A percentile compares a stretch with the other conserved stretches of the same genome.
phyloP scores from a whole-genome alignment of 441 rosid genomes.

The Kokia cookei region DNA sequence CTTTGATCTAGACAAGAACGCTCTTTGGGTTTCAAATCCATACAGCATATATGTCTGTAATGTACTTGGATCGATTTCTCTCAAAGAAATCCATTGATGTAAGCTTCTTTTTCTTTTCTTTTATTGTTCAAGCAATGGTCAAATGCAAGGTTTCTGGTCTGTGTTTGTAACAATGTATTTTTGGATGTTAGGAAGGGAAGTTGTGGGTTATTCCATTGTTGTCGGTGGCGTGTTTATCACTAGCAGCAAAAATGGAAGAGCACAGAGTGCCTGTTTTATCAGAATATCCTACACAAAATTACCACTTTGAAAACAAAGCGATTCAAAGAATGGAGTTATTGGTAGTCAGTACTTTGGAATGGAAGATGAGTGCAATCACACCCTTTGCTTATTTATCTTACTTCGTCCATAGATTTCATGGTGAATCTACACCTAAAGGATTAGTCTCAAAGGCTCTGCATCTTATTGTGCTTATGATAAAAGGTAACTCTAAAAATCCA shows the following conservation, averaged over 20 bases:
- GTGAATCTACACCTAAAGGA: slow-evolving; percentile 33
- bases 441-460: slow-evolving; percentile 40
- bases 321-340: slow-evolving; percentile 69
- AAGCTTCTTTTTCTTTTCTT: slow-evolving; percentile 15
- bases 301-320: slow-evolving; percentile 41
- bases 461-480: slow-evolving; percentile 34
- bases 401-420: slow-evolving; percentile 41
- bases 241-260: slow-evolving; percentile 93
- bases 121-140: background rate
- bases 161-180: background rate
- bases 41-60: slow-evolving; percentile 67
- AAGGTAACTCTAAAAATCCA: slow-evolving; percentile 33
- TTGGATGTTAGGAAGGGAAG: slow-evolving; percentile 50
- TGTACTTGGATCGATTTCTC: slow-evolving; percentile 70
- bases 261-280: slow-evolving; percentile 57
- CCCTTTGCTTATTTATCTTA: slow-evolving; percentile 70
- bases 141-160: background rate
- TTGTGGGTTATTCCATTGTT: slow-evolving; percentile 68
- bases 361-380: slow-evolving; percentile 70
- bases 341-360: slow-evolving; percentile 61
- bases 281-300: slow-evolving; percentile 43
- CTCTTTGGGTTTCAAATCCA: slow-evolving; percentile 53
- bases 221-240: slow-evolving; percentile 69
- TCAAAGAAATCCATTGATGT: slow-evolving; percentile 55
- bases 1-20: slow-evolving; percentile 52